Percentiles rank a stretch among this genome's conserved stretches.
These are phyloP conservation scores for Pascua sp. DNA, from an alignment of 1,284 basidiomycete species.

Conservation along the genomic window DNA sequence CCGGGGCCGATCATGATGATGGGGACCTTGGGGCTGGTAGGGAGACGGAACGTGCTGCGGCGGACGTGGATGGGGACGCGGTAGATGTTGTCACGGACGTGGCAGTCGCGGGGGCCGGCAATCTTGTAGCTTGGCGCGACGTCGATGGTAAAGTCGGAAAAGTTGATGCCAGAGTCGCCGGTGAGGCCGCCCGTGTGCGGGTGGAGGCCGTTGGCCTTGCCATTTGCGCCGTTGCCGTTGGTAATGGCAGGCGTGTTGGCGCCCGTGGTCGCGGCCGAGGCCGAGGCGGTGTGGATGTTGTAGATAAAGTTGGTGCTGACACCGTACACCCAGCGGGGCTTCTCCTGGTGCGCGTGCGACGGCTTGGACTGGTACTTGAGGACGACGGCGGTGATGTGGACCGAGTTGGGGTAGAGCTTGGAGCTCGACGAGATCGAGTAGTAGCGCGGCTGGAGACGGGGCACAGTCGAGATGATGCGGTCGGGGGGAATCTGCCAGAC, in stretches of 20 bases:
- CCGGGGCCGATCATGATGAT: constrained; percentile 99
- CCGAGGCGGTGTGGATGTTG: constrained; percentile 74
- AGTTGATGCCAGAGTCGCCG: too few species aligned
- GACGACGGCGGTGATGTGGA: constrained; percentile 93
- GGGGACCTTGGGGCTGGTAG: constrained; percentile 94
- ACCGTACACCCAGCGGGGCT: constrained; percentile 65
- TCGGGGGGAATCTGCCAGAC: constrained; percentile 82
- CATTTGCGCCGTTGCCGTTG: constrained; percentile 2
- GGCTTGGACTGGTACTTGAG: constrained; percentile 76
- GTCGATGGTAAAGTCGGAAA: not conserved
- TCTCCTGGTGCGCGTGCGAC: constrained; percentile 54
- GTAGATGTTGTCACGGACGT: constrained; percentile 62
- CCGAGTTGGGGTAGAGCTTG: constrained; percentile 78
- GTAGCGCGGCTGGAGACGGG: constrained; percentile 93
- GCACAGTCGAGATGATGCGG: constrained; percentile 85
- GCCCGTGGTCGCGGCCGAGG: not conserved
- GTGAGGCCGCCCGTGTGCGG: not conserved
- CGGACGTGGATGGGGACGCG: constrained; percentile 91
- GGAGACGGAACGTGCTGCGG: constrained; percentile 90
- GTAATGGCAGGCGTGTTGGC: not conserved
- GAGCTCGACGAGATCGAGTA: constrained; percentile 98
- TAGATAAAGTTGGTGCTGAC: constrained; percentile 87
- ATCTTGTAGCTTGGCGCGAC: constrained; percentile 69
- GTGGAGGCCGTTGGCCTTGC: constrained; percentile 5
- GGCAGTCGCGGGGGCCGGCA: constrained; percentile 80